A percentile compares a stretch with the other conserved stretches of the same genome.
Evolutionary conservation across 2,329 filamentous ascomycete genomes (phyloP).

Genomic region (Fusarium buharicum): DNA sequence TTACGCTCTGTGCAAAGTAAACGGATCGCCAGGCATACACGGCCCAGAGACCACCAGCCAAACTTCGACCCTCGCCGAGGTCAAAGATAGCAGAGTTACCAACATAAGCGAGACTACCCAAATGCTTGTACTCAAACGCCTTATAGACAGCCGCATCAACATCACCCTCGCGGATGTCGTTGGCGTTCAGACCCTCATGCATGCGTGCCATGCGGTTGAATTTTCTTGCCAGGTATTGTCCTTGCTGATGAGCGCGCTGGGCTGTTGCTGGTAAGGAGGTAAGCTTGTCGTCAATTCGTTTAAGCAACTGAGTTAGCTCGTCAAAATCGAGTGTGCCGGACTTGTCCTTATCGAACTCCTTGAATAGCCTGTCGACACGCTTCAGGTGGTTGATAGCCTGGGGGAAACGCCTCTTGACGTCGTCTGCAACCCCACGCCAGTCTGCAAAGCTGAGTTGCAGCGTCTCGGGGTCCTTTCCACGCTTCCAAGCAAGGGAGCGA

Average conservation of each 20-base stretch:
- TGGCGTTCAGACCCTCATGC: conserved; percentile 77
- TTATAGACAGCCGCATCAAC: conserved; percentile 92
- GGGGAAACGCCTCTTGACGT: conserved; percentile 89
- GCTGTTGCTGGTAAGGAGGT: conserved; percentile 95
- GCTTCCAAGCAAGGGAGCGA: conserved; percentile 89
- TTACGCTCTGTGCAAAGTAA: conserved; percentile 98
- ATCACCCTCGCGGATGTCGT: conserved; percentile 88
- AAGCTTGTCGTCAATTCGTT: conserved; percentile 93
- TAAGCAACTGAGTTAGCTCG: conserved; percentile 87
- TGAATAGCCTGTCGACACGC: conserved; percentile 90
- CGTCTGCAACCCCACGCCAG: conserved; percentile 85
- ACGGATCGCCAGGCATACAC: conserved; percentile 97
- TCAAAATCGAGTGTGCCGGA: conserved; percentile 93
- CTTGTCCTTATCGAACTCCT: conserved; percentile 91
- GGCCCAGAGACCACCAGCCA: conserved; percentile 86
- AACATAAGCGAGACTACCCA: conserved; percentile 92
- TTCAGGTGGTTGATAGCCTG: conserved; percentile 88
- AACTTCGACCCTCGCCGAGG: conserved; percentile 77
- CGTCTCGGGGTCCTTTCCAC: conserved; percentile 88
- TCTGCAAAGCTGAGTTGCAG: conserved; percentile 86
- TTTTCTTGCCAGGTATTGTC: conserved; percentile 90
- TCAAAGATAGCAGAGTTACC: conserved; percentile 98
- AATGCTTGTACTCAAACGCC: conserved; percentile 92
- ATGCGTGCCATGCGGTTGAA: conserved; percentile 89
- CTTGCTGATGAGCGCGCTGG: conserved; percentile 96